These are phyloP conservation scores for Handroanthus guayacan DNA, from an alignment of 257 asterid genomes.

Conservation along the genomic window DNA sequence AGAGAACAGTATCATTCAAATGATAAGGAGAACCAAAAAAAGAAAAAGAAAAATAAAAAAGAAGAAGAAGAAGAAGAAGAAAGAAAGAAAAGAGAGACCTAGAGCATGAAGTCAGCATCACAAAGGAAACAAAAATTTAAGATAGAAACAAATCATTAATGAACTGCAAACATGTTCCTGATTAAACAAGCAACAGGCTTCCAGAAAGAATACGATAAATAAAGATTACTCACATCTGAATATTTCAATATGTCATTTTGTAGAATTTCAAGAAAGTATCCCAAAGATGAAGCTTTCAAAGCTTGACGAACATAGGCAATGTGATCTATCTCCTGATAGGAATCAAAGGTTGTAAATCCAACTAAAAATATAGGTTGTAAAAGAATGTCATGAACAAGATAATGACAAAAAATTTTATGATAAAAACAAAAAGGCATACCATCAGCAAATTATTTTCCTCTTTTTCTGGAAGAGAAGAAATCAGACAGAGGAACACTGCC, in stretches of 20 bases:
- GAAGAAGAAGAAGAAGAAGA: too few species aligned
- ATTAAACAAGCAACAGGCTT: constrained; percentile 26
- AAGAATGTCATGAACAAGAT: constrained; percentile 18
- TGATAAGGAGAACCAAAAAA: too few species aligned
- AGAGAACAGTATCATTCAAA: constrained; percentile 16
- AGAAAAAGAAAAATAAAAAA: too few species aligned
- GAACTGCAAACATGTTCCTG: background rate
- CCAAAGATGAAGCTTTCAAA: constrained; percentile 78
- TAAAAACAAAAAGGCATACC: constrained; percentile 65
- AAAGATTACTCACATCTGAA: constrained; percentile 72
- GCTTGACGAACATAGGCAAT: constrained; percentile 89
- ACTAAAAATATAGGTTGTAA: constrained; percentile 14
- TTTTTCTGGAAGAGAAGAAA: constrained; percentile 83
- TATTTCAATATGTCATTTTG: constrained; percentile 70
- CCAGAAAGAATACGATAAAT: constrained; percentile 24
- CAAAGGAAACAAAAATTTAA: background rate
- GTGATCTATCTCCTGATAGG: constrained; percentile 87
- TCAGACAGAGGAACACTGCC: constrained; percentile 93
- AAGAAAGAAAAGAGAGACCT: constrained; percentile 21
- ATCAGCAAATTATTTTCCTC: constrained; percentile 61
- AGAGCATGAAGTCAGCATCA: constrained; percentile 13
- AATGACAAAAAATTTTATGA: constrained; percentile 26
- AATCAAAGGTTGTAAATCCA: constrained; percentile 31
- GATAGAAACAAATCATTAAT: background rate
- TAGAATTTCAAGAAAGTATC: constrained; percentile 78